Evolutionary conservation across 2,329 filamentous ascomycete genomes (phyloP).

Genomic region (Ceratocystis variospora): DNA sequence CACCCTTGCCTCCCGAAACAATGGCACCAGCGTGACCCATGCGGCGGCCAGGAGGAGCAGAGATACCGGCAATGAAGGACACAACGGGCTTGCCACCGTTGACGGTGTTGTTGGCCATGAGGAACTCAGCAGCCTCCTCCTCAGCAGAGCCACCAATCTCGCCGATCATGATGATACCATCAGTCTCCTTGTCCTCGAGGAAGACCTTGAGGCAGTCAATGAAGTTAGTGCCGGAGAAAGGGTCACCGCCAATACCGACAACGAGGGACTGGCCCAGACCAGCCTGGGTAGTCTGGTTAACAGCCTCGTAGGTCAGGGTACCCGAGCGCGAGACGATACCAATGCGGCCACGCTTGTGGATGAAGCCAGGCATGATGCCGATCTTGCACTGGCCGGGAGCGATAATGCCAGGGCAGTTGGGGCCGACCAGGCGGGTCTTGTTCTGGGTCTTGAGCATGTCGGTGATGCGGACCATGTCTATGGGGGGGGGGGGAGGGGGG

Average conservation of each 20-base stretch:
- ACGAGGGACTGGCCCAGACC: conserved; percentile 96
- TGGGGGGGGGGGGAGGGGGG: too few relatives aligned
- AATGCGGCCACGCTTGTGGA: conserved; percentile 98
- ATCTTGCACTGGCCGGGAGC: conserved; percentile 96
- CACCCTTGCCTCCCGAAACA: conserved; percentile 92
- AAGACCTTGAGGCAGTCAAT: conserved; percentile 98
- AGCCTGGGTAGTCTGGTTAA: conserved; percentile 97
- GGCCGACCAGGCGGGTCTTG: conserved; percentile 93
- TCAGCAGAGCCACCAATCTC: conserved; percentile 96
- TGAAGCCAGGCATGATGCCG: conserved; percentile 98
- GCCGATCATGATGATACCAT: conserved; percentile 99
- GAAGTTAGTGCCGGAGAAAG: conserved; percentile 98
- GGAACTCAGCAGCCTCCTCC: conserved; percentile 94
- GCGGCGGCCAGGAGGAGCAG: conserved; percentile 83
- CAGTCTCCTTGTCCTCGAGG: conserved; percentile 87
- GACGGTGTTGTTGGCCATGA: conserved; percentile 78
- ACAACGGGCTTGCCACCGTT: conserved; percentile 85
- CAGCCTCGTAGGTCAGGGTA: conserved; percentile 97
- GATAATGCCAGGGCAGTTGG: conserved; percentile 98
- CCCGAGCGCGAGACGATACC: conserved; percentile 97
- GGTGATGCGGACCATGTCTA: conserved; percentile 98
- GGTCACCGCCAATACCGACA: conserved; percentile 95
- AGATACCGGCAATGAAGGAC: conserved; percentile 97
- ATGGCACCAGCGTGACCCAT: conserved; percentile 99
- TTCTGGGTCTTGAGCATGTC: conserved; percentile 92